A percentile compares a stretch with the other conserved stretches of the same genome.
phyloP scores from a whole-genome alignment of 768 basidiomycete species.

The Podaxis sp. region DNA sequence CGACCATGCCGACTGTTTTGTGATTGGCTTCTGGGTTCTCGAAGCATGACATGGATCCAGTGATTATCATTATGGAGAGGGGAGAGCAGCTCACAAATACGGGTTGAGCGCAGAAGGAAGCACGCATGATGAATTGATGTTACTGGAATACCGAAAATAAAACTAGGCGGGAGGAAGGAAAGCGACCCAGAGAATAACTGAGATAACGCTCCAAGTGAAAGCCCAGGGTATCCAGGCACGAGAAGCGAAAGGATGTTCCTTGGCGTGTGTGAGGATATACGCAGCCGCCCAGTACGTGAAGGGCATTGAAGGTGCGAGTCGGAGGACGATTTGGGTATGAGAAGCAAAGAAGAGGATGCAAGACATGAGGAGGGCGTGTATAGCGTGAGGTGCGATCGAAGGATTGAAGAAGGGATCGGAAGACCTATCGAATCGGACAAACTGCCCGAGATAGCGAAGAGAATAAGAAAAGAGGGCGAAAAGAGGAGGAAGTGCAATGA shows the following conservation, averaged over 20 bases:
- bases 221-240: conserved; percentile 73
- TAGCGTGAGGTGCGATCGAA: conserved; percentile 63
- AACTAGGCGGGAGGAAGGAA: conserved; percentile 88
- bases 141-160: not conserved
- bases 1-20: not conserved
- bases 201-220: conserved; percentile 69
- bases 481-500: conserved; percentile 75
- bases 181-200: conserved; percentile 73
- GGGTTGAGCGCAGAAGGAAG: no score
- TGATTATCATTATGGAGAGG: no score
- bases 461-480: conserved; percentile 44
- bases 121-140: no score
- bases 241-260: conserved; percentile 1
- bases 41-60: no score
- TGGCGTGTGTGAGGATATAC: conserved; percentile 34
- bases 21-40: no score
- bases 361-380: conserved; percentile 69
- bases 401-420: conserved; percentile 11
- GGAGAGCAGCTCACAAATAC: no score
- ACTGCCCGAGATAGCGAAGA: conserved; percentile 27
- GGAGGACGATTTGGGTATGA: conserved; percentile 85
- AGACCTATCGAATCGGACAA: conserved; percentile 1
- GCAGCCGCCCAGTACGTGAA: conserved; percentile 86
- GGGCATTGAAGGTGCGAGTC: conserved; percentile 75
- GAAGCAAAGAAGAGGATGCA: conserved; percentile 71